Percentiles rank a stretch among this genome's conserved stretches.
Conservation (phyloP, 257 asterid genomes). For the Solanum ahanhuiri region DNA sequence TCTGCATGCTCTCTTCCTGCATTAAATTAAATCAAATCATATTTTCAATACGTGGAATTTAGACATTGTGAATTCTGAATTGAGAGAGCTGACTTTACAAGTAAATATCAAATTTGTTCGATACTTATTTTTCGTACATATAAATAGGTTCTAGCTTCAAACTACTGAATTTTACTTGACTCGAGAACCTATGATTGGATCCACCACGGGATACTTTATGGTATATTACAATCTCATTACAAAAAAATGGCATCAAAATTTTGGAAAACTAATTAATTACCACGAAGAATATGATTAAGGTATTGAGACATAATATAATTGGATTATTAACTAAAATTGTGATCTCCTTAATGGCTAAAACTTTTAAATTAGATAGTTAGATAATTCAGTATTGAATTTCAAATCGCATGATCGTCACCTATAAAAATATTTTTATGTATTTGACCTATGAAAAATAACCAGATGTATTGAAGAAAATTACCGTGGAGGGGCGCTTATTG, state of each 20-base stretch:
- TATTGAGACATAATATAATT: neutral
- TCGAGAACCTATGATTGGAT: neutral
- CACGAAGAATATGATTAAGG: neutral
- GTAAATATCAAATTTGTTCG: neutral
- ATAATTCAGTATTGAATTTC: neutral
- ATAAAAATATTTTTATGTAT: neutral
- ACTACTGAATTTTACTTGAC: neutral
- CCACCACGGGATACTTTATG: neutral
- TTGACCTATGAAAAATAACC: too few species aligned
- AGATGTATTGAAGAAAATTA: constrained; percentile 22
- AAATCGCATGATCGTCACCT: neutral
- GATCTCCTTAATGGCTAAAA: neutral
- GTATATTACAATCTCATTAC: neutral
- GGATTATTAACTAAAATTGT: neutral
- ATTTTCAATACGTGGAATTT: too few species aligned
- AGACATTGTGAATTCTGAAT: neutral
- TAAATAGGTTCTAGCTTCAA: neutral
- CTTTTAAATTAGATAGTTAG: neutral
- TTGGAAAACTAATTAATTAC: neutral
- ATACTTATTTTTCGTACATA: neutral
- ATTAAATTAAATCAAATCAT: neutral
- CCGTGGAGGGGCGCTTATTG: constrained; percentile 52
- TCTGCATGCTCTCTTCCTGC: constrained; percentile 52
- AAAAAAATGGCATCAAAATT: neutral
- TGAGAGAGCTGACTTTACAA: too few species aligned